Conservation (phyloP, 352 stramenopile genomes). For the Phytopythium delawarense region DNA sequence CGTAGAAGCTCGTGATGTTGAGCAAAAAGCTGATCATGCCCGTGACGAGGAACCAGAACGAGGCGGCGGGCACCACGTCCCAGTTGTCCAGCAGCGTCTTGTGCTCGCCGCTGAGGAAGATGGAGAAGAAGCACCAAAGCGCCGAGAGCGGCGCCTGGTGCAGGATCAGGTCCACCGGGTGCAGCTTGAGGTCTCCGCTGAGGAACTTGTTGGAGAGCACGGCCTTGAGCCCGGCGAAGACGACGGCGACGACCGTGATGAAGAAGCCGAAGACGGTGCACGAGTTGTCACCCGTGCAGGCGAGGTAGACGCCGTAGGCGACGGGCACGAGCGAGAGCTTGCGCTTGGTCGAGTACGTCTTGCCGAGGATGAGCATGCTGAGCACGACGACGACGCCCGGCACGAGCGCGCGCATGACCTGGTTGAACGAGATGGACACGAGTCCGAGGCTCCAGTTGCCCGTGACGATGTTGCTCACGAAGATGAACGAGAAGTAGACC, state of each 20-base stretch:
- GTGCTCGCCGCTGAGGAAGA: conserved; percentile 79
- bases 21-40: conserved; percentile 90
- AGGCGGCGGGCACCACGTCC: conserved; percentile 51
- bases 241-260: conserved; percentile 85
- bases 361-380: conserved; percentile 77
- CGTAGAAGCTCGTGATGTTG: conserved; percentile 93
- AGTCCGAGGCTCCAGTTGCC: conserved; percentile 91
- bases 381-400: conserved; percentile 75
- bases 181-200: conserved; percentile 91
- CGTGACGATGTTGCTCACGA: conserved; percentile 94
- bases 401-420: conserved; percentile 89
- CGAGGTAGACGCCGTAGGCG: conserved; percentile 78
- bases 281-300: conserved; percentile 87
- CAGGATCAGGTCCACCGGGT: conserved; percentile 90
- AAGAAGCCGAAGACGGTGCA: conserved; percentile 85
- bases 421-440: conserved; percentile 95
- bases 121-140: conserved; percentile 83
- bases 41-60: conserved; percentile 81
- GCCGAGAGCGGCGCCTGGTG: conserved; percentile 92
- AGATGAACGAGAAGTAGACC: conserved; percentile 90
- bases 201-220: conserved; percentile 93
- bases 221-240: conserved; percentile 91
- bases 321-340: conserved; percentile 79
- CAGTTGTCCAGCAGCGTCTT: conserved; percentile 51
- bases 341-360: conserved; percentile 67